phyloP scores from a whole-genome alignment of 495 filamentous ascomycete species.

The Viridothelium virens region DNA sequence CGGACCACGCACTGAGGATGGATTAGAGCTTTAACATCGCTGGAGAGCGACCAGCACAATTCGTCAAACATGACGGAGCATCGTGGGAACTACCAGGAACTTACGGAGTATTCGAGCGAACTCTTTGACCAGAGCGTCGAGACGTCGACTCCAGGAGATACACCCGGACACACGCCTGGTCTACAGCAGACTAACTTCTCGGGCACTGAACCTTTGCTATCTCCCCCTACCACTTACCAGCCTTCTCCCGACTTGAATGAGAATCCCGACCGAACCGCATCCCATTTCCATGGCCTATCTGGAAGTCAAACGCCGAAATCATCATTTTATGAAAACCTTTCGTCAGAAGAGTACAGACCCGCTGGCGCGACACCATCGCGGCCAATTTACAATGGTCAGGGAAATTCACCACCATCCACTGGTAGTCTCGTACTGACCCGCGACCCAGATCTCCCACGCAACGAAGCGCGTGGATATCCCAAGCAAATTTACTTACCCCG shows the following conservation, averaged over 20 bases:
- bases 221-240: slow-evolving; percentile 1
- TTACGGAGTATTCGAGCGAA: background rate
- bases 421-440: background rate
- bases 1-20: background rate
- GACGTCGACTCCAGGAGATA: background rate
- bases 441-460: background rate
- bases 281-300: background rate
- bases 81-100: slow-evolving; percentile 1
- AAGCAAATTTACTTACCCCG: slow-evolving; percentile 1
- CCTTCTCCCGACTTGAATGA: slow-evolving; percentile 6
- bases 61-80: background rate
- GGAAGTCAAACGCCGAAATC: slow-evolving; percentile 1
- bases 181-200: background rate
- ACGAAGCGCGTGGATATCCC: background rate
- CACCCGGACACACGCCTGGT: background rate
- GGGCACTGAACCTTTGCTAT: slow-evolving; percentile 2
- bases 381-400: background rate
- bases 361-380: background rate
- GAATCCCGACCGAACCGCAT: background rate
- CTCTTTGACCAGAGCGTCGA: background rate
- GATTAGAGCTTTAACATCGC: background rate
- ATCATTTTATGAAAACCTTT: background rate
- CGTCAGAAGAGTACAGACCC: background rate
- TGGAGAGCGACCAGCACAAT: background rate
- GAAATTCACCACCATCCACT: background rate